Percentiles rank a stretch among this genome's conserved stretches.
Conservation (phyloP, 2,329 filamentous ascomycete species). For the Verticillium albo-atrum region DNA sequence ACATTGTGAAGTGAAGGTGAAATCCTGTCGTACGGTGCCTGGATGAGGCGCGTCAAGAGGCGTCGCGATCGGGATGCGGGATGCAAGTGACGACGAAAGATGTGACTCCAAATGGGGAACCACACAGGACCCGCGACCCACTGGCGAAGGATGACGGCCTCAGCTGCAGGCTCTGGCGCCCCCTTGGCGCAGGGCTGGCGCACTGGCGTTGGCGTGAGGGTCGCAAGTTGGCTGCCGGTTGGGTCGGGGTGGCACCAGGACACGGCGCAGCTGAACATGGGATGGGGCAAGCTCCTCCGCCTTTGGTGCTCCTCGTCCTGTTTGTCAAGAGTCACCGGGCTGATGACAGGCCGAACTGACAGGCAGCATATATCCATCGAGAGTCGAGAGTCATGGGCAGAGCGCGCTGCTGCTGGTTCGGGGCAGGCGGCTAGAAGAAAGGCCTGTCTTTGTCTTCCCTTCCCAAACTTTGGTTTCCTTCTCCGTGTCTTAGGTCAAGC, state of each 20-base stretch:
- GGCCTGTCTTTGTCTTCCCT: no score
- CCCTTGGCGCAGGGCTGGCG: constrained; percentile 29
- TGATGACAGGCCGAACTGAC: background rate
- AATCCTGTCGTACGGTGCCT: background rate
- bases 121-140: background rate
- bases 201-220: constrained; percentile 57
- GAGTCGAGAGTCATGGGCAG: background rate
- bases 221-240: constrained; percentile 23
- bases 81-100: background rate
- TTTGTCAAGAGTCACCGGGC: background rate
- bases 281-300: background rate
- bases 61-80: background rate
- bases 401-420: background rate
- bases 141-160: background rate
- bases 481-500: background rate
- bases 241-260: background rate
- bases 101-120: background rate
- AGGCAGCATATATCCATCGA: background rate
- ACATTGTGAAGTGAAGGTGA: background rate
- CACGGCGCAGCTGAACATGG: background rate
- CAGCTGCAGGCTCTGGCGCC: constrained; percentile 22
- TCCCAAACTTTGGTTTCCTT: background rate
- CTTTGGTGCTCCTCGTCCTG: background rate
- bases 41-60: background rate
- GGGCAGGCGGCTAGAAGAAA: background rate